Evolutionary conservation across 129 eudicot genomes (phyloP).

Genomic region (Centella asiatica): DNA sequence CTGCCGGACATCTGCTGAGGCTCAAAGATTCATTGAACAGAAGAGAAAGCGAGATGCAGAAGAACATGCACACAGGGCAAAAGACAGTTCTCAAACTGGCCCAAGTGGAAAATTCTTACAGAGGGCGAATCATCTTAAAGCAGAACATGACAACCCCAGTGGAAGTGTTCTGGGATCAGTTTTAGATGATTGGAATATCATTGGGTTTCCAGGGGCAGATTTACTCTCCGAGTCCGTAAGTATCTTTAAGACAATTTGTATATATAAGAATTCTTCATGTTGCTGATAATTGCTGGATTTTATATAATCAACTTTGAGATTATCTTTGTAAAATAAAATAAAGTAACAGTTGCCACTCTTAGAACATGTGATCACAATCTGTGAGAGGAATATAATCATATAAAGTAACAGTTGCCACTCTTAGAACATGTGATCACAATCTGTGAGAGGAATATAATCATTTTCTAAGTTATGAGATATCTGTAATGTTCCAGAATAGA

Average conservation of each 20-base stretch:
- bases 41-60: conserved; percentile 77
- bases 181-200: conserved; percentile 73
- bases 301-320: too few species aligned
- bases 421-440: too few species aligned
- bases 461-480: too few species aligned
- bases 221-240: conserved; percentile 85
- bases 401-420: too few species aligned
- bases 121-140: conserved; percentile 63
- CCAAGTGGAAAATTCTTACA: conserved; percentile 72
- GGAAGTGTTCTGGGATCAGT: conserved; percentile 23
- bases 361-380: neutral
- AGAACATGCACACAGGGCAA: conserved; percentile 50
- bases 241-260: neutral
- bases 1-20: conserved; percentile 73
- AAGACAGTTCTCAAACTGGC: conserved; percentile 53
- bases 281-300: too few species aligned
- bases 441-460: neutral
- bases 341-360: too few species aligned
- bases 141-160: conserved; percentile 44
- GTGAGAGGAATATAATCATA: neutral
- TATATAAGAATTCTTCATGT: too few species aligned
- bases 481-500: too few species aligned
- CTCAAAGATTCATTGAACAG: conserved; percentile 67
- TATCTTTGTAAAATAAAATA: too few species aligned
- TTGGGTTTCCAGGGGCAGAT: conserved; percentile 70